Evolutionary conservation across 192 early-diverging fungal species (phyloP).

Genomic region (Backusella circina): DNA sequence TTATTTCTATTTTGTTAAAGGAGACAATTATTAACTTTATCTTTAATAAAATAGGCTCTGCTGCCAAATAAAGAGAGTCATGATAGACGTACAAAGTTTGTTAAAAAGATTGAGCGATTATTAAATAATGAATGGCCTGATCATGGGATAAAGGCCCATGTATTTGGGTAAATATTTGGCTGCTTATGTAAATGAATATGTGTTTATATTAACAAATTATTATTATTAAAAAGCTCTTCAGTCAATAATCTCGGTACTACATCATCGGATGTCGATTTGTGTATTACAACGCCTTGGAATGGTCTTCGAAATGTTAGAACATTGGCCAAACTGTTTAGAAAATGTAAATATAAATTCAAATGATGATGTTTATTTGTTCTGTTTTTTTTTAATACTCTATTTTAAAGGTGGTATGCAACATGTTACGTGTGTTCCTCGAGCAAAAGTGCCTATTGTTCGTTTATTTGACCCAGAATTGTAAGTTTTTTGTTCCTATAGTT

Average conservation of each 20-base stretch:
- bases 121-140: slow-evolving; percentile 81
- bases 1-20: not conserved
- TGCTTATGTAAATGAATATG: not conserved
- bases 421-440: slow-evolving; percentile 73
- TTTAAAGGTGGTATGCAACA: slow-evolving; percentile 74
- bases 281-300: slow-evolving; percentile 81
- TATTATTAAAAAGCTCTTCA: slow-evolving; percentile 59
- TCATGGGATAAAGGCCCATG: slow-evolving; percentile 69
- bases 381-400: slow-evolving; percentile 2
- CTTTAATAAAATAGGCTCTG: slow-evolving; percentile 33
- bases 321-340: slow-evolving; percentile 68
- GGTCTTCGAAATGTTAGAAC: slow-evolving; percentile 73
- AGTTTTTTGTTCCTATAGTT: slow-evolving; percentile 22
- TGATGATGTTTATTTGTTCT: not conserved
- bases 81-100: slow-evolving; percentile 59
- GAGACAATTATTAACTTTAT: not conserved
- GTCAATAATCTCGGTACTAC: slow-evolving; percentile 84
- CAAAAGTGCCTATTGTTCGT: slow-evolving; percentile 93
- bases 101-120: slow-evolving; percentile 78
- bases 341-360: slow-evolving; percentile 51
- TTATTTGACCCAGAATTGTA: slow-evolving; percentile 86
- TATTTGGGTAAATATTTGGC: slow-evolving; percentile 72
- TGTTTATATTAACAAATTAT: not conserved
- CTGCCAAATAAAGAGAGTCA: slow-evolving; percentile 68
- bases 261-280: slow-evolving; percentile 88